Evolutionary conservation across 169 alveolate species (phyloP).

Genomic region (Eimeria sp.): DNA sequence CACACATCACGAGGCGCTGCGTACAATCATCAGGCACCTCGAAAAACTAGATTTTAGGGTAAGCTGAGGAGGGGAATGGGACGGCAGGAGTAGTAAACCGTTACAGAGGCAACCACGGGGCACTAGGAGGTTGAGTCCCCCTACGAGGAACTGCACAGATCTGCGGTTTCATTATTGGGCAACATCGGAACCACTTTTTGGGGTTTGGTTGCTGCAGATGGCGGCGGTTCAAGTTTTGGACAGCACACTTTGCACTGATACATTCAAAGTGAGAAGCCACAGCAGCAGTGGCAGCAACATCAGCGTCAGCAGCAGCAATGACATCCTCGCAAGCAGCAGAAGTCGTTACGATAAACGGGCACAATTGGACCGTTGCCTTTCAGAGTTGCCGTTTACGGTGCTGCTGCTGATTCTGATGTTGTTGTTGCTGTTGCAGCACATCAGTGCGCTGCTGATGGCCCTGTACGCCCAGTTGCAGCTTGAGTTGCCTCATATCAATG

Average conservation of each 20-base stretch:
- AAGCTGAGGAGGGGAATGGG: slow-evolving; percentile 45
- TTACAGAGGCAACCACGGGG: not conserved
- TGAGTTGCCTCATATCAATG: slow-evolving; percentile 97
- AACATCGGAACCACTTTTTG: not conserved
- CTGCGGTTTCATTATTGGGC: no score
- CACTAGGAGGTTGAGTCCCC: not conserved
- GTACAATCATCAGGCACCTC: slow-evolving; percentile 89
- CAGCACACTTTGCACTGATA: slow-evolving; percentile 95
- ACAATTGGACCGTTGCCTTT: not conserved
- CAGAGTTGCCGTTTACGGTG: not conserved
- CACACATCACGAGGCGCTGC: slow-evolving; percentile 96
- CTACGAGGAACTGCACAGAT: not conserved
- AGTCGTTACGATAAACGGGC: no score
- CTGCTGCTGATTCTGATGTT: not conserved
- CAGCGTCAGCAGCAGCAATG: slow-evolving; percentile 13
- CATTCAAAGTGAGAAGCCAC: slow-evolving; percentile 86
- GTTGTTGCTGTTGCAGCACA: slow-evolving; percentile 88
- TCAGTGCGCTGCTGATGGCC: slow-evolving; percentile 95
- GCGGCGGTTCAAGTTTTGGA: slow-evolving; percentile 94
- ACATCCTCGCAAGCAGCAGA: not conserved
- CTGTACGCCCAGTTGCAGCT: slow-evolving; percentile 96
- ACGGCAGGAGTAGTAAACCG: slow-evolving; percentile 4
- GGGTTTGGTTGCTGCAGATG: slow-evolving; percentile 78
- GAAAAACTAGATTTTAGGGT: slow-evolving; percentile 89
- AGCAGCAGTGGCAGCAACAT: slow-evolving; percentile 35